Conservation (phyloP, 352 stramenopile species). For the Thalassiosira mediterranea region DNA sequence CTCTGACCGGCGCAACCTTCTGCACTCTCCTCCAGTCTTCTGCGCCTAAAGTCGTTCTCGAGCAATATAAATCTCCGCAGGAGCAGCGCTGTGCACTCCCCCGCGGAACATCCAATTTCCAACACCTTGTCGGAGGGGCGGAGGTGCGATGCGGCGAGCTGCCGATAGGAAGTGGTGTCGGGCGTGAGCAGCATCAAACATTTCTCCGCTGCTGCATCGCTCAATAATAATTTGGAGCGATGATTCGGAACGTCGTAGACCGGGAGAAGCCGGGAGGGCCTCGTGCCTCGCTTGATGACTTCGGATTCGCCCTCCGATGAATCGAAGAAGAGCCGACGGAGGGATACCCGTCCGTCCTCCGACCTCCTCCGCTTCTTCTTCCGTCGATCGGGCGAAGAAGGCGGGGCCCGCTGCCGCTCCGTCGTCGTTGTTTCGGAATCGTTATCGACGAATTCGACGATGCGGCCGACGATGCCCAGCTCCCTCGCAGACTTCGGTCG, state of each 20-base stretch:
- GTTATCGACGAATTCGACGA: constrained; percentile 29
- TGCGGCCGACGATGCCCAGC: constrained; percentile 38
- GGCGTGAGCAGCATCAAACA: constrained; percentile 56
- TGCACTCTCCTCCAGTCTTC: background rate
- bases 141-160: constrained; percentile 58
- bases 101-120: constrained; percentile 82
- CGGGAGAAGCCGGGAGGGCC: constrained; percentile 41
- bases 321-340: constrained; percentile 23
- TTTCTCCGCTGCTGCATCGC: background rate
- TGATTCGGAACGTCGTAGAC: too few relatives aligned
- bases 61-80: constrained; percentile 47
- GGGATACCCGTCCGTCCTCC: constrained; percentile 28
- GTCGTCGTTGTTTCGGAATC: constrained; percentile 8
- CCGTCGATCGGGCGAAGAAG: background rate
- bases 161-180: constrained; percentile 66
- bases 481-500: constrained; percentile 64
- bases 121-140: constrained; percentile 60
- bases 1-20: too few relatives aligned
- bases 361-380: constrained; percentile 24
- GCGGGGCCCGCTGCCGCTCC: background rate
- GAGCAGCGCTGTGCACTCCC: constrained; percentile 59
- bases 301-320: background rate
- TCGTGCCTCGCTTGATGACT: constrained; percentile 23
- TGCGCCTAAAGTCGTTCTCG: constrained; percentile 2
- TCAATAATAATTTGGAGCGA: constrained; percentile 13